These are phyloP conservation scores for Chrysochromulina parva DNA, from an alignment of 78 protist species.

Conservation along the genomic window DNA sequence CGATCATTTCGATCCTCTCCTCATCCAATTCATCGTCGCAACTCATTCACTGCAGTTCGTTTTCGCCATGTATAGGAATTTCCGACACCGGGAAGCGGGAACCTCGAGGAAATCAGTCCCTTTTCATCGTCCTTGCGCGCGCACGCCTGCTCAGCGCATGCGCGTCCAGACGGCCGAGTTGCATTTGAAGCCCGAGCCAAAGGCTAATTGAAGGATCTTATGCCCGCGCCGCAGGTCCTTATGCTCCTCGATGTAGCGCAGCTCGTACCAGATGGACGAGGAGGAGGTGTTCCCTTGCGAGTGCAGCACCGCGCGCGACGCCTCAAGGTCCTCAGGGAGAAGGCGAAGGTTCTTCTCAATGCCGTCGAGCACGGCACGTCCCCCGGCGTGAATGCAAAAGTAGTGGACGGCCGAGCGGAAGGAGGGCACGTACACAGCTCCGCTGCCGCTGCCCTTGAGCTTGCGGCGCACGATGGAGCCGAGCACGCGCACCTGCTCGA, in stretches of 20 bases:
- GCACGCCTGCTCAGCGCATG: not conserved
- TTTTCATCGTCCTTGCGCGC: too few relatives aligned
- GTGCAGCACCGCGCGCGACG: not conserved
- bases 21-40: too few relatives aligned
- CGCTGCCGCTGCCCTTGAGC: too few relatives aligned
- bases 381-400: conserved; percentile 52
- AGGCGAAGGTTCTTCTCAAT: conserved; percentile 1
- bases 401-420: conserved; percentile 36
- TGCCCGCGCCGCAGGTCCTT: not conserved
- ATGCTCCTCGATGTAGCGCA: not conserved
- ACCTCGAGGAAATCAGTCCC: too few relatives aligned
- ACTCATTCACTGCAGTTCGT: too few relatives aligned
- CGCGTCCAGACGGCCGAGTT: conserved; percentile 20
- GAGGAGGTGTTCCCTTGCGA: conserved; percentile 27
- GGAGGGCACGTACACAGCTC: conserved; percentile 65
- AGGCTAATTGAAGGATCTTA: not conserved
- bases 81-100: too few relatives aligned
- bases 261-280: conserved; percentile 34
- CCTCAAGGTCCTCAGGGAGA: not conserved
- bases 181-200: conserved; percentile 51
- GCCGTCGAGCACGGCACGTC: conserved; percentile 38
- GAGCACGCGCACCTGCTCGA: conserved; percentile 70
- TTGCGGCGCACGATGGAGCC: too few relatives aligned
- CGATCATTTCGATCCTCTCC: too few relatives aligned
- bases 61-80: too few relatives aligned